Conservation (phyloP, 768 basidiomycete genomes). For the Chiua virens region DNA sequence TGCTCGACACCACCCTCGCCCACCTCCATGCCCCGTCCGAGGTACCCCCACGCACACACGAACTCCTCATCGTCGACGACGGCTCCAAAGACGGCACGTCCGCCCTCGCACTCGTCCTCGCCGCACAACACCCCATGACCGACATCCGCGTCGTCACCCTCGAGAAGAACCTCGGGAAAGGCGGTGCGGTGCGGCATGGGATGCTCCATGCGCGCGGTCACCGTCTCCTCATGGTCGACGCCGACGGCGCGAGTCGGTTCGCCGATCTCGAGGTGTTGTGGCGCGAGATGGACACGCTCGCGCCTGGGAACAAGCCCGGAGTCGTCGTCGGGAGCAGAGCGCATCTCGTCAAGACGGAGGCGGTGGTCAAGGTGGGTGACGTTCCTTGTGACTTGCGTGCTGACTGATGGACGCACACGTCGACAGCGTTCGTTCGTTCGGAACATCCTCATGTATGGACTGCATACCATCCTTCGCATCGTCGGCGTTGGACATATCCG, state of each 20-base stretch:
- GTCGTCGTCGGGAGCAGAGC: slow-evolving; percentile 88
- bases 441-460: slow-evolving; percentile 91
- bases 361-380: slow-evolving; percentile 82
- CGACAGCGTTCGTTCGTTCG: slow-evolving; percentile 80
- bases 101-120: slow-evolving; percentile 61
- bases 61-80: slow-evolving; percentile 89
- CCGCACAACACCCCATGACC: slow-evolving; percentile 48
- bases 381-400: neutral
- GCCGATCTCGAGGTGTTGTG: slow-evolving; percentile 81
- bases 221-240: slow-evolving; percentile 88
- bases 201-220: slow-evolving; percentile 79
- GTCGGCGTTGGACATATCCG: slow-evolving; percentile 89
- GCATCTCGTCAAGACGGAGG: slow-evolving; percentile 88
- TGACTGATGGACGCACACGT: neutral
- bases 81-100: slow-evolving; percentile 81
- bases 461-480: slow-evolving; percentile 85
- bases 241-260: slow-evolving; percentile 91
- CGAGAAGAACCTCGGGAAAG: slow-evolving; percentile 84
- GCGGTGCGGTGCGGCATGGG: slow-evolving; percentile 90
- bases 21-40: slow-evolving; percentile 48
- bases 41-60: slow-evolving; percentile 54
- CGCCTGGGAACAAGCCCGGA: slow-evolving; percentile 48
- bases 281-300: slow-evolving; percentile 65
- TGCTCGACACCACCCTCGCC: slow-evolving; percentile 75
- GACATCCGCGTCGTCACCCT: slow-evolving; percentile 80